Percentiles rank a stretch among this genome's conserved stretches.
These are phyloP conservation scores for Cubamyces lactineus DNA, from an alignment of 768 basidiomycete species.

Conservation along the genomic window DNA sequence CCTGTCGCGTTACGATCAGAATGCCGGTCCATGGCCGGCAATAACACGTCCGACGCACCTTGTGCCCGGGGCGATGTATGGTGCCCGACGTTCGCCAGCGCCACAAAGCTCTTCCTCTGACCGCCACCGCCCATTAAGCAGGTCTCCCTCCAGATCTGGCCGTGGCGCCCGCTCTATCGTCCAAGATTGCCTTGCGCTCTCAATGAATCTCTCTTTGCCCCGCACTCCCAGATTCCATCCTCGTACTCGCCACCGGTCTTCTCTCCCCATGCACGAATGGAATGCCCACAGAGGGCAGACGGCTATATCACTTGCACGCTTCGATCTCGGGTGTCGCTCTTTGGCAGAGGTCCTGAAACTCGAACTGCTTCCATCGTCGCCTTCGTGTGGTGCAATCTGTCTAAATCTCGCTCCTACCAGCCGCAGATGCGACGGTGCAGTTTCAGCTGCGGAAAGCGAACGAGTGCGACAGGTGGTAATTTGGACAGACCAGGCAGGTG, in stretches of 20 bases:
- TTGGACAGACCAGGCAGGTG: too few species aligned
- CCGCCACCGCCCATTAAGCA: not conserved
- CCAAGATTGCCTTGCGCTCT: conserved; percentile 8
- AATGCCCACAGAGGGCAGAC: too few species aligned
- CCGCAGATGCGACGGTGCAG: not conserved
- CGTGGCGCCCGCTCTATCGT: not conserved
- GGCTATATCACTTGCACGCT: too few species aligned
- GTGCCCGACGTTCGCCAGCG: conserved; percentile 15
- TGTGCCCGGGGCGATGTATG: conserved; percentile 11
- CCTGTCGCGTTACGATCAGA: conserved; percentile 9
- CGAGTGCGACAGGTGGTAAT: too few species aligned
- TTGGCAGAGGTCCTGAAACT: too few species aligned
- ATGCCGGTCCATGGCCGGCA: conserved; percentile 9
- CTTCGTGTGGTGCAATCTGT: too few species aligned
- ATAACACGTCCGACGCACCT: not conserved
- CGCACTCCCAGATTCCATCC: not conserved
- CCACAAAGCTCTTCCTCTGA: not conserved
- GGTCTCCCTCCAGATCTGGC: not conserved
- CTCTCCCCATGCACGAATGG: too few species aligned
- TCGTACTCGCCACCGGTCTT: too few species aligned
- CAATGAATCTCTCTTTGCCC: not conserved
- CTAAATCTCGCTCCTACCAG: too few species aligned
- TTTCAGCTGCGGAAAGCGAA: not conserved
- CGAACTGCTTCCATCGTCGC: too few species aligned
- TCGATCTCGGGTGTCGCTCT: too few species aligned